Base-by-base conservation (phyloP, 208 protist species). In the Acanthamoeba triangularis region DNA sequence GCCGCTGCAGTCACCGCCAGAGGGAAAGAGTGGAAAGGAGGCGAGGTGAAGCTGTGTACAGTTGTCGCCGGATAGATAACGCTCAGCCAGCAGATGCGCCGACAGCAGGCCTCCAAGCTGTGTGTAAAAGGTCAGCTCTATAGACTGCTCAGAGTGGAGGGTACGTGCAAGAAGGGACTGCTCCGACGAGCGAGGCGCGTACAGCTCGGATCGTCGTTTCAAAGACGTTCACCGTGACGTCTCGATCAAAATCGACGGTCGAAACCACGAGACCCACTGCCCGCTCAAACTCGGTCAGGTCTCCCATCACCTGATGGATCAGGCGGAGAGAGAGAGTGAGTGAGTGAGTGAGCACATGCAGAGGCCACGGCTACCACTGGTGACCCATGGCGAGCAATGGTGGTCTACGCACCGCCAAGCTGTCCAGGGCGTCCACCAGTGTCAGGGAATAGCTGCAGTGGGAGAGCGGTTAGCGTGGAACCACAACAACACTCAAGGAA, bases 121-220 rank as follows among this genome's bases (percentile, higher is more conserved):
- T 44, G 41, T 44, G 41, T 4, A 44, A 4, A 4, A 44, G 41
- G 4, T 44, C 41, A 44, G 41, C 41, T 44, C 41, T 4, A 44
- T 44, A 44, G 4, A n/a, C n/a, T n/a, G n/a, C n/a, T n/a, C n/a
- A n/a, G 69, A n/a, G n/a, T n/a, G n/a, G n/a, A n/a, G n/a, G n/a
- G n/a, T n/a, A n/a, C n/a, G n/a, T n/a, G n/a, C n/a, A n/a, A 59
- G 16, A 59, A 16, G 7, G 16, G 52, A 16, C 11, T 59, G 11
- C 7, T 7, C 52, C 16, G 11, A 59, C 16, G 52, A 18, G n/a
- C n/a, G n/a, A n/a, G n/a, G n/a, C n/a, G n/a, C 98, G 98, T 25
- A 99, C 72, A 0, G 98, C 95, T 54, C 98, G 96, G 90, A 99
- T 99, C 61, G 97, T 98, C 23, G 98, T 98, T 95, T 99, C 98